Evolutionary conservation across 441 rosid genomes (phyloP).

Genomic region (Eruca vesicaria): DNA sequence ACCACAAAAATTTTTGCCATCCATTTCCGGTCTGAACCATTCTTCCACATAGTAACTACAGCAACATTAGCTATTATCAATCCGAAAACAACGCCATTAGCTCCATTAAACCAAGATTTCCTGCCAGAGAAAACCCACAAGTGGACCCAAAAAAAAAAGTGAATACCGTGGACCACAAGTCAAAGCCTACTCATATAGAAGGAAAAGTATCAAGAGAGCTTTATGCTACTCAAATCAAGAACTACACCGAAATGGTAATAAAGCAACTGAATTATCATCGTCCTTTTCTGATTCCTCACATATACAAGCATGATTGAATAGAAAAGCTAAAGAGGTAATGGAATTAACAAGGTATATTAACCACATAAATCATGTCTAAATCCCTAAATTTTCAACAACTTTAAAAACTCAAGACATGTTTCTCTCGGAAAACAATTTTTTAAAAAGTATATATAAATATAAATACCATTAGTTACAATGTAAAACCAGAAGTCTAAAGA

Average conservation of each 20-base stretch:
- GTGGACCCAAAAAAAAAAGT: neutral
- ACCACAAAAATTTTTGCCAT: neutral
- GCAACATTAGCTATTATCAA: neutral
- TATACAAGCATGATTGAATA: too few relatives aligned
- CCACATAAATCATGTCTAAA: too few relatives aligned
- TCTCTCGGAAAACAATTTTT: too few relatives aligned
- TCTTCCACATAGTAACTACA: neutral
- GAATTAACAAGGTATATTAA: too few relatives aligned
- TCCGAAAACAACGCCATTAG: neutral
- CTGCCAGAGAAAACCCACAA: neutral
- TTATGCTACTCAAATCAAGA: slow-evolving; percentile 15
- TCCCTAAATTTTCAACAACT: too few relatives aligned
- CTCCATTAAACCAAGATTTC: neutral
- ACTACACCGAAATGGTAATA: neutral
- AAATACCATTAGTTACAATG: too few relatives aligned
- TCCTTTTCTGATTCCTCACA: too few relatives aligned
- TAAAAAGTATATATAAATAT: too few relatives aligned
- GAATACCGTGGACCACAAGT: neutral
- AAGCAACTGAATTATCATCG: too few relatives aligned
- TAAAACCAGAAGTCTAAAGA: neutral
- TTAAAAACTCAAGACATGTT: too few relatives aligned
- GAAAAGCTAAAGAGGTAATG: too few relatives aligned
- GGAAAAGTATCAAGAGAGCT: slow-evolving; percentile 12
- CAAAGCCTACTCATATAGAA: neutral
- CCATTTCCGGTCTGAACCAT: neutral